These are phyloP conservation scores for Solanum clarkiae DNA, from an alignment of 257 asterid genomes.

Conservation along the genomic window DNA sequence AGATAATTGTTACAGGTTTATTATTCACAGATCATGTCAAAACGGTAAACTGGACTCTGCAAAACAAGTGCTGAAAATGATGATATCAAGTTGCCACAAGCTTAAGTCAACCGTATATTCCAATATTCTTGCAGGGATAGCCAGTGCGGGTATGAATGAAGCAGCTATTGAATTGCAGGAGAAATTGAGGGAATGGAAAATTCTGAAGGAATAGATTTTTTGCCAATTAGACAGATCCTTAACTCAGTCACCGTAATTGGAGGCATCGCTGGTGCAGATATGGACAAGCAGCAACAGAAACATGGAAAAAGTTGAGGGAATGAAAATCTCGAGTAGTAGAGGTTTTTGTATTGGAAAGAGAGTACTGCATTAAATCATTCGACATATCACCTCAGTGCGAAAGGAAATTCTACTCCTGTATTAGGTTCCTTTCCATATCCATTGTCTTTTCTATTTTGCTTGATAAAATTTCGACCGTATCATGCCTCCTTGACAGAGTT, in stretches of 20 bases:
- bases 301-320: slow-evolving; percentile 35
- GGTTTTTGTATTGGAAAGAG: neutral
- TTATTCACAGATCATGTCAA: slow-evolving; percentile 50
- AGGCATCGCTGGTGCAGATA: slow-evolving; percentile 47
- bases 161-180: slow-evolving; percentile 48
- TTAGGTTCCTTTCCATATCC: neutral
- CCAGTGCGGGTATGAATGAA: slow-evolving; percentile 53
- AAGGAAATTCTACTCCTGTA: neutral
- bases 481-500: neutral
- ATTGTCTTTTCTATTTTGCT: neutral
- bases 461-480: neutral
- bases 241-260: slow-evolving; percentile 14
- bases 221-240: neutral
- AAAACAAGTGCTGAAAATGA: slow-evolving; percentile 38
- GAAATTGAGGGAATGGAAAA: slow-evolving; percentile 37
- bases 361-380: neutral
- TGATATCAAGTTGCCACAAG: slow-evolving; percentile 28
- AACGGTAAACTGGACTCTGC: slow-evolving; percentile 50
- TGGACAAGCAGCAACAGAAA: slow-evolving; percentile 46
- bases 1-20: slow-evolving; percentile 65
- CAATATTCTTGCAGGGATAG: slow-evolving; percentile 37
- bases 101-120: slow-evolving; percentile 21
- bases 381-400: neutral
- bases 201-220: slow-evolving; percentile 15
- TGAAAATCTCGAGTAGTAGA: slow-evolving; percentile 19